Conservation (phyloP, 495 filamentous ascomycete species). For the Penicillium nucicola region DNA sequence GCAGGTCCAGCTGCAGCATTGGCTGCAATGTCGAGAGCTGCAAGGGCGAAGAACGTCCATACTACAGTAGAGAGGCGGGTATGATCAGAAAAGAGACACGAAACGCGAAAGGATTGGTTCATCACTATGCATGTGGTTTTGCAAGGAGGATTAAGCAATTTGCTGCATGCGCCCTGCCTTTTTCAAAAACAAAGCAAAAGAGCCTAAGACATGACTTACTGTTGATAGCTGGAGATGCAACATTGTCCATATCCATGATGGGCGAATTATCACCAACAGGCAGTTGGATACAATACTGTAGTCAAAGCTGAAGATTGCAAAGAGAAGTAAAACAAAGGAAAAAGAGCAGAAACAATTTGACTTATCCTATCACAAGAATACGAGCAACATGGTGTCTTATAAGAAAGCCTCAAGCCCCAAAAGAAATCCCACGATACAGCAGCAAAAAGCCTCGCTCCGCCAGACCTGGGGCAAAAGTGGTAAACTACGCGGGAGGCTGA, state of each 20-base stretch:
- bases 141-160: too few species aligned
- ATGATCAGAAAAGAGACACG: too few species aligned
- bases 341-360: background rate
- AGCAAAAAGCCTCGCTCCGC: background rate
- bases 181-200: too few species aligned
- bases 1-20: slow-evolving; percentile 16
- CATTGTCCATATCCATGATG: slow-evolving; percentile 2
- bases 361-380: too few species aligned
- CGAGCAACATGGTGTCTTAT: background rate
- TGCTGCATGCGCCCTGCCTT: too few species aligned
- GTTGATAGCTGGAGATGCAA: slow-evolving; percentile 5
- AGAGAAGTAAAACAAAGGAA: background rate
- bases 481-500: background rate
- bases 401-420: background rate
- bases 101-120: too few species aligned
- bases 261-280: background rate
- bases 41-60: slow-evolving; percentile 14
- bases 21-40: slow-evolving; percentile 13
- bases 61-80: slow-evolving; percentile 2
- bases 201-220: background rate
- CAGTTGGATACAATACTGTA: background rate
- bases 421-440: too few species aligned
- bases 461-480: background rate
- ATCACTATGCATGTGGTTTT: too few species aligned
- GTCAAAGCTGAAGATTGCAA: too few species aligned